A percentile compares a stretch with the other conserved stretches of the same genome.
Evolutionary conservation across 768 basidiomycete genomes (phyloP).

Genomic region (Pulveroboletus ravenelii): DNA sequence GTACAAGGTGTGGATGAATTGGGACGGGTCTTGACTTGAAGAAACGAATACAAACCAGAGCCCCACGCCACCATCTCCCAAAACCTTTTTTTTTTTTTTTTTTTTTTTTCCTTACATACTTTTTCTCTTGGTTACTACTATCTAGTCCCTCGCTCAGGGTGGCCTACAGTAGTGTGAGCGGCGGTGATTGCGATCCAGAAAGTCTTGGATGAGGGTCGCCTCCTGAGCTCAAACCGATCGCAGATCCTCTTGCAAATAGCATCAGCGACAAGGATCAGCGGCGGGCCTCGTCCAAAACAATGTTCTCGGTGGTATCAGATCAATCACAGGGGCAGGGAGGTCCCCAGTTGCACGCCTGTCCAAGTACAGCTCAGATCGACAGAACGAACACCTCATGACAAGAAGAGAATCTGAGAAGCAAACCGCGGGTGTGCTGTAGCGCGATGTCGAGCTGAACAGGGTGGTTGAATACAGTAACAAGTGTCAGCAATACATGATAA

Average conservation of each 20-base stretch:
- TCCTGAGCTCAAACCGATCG: conserved; percentile 3
- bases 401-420: conserved; percentile 4
- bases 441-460: too few species aligned
- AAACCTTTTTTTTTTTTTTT: conserved; percentile 10
- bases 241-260: conserved; percentile 9
- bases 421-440: too few species aligned
- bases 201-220: not conserved
- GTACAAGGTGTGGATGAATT: conserved; percentile 15
- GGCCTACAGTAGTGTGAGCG: not conserved
- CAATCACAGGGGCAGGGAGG: too few species aligned
- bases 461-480: too few species aligned
- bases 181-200: conserved; percentile 8
- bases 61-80: conserved; percentile 32
- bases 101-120: not conserved
- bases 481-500: not conserved
- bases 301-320: too few species aligned
- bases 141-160: not conserved
- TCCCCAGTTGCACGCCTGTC: too few species aligned
- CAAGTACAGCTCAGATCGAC: conserved; percentile 1
- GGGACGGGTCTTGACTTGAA: conserved; percentile 13
- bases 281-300: too few species aligned
- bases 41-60: conserved; percentile 8
- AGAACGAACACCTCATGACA: not conserved
- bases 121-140: not conserved
- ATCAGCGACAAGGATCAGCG: not conserved